These are phyloP conservation scores for Gynostemma pentaphyllum DNA, from an alignment of 306 rosid species.

Conservation along the genomic window DNA sequence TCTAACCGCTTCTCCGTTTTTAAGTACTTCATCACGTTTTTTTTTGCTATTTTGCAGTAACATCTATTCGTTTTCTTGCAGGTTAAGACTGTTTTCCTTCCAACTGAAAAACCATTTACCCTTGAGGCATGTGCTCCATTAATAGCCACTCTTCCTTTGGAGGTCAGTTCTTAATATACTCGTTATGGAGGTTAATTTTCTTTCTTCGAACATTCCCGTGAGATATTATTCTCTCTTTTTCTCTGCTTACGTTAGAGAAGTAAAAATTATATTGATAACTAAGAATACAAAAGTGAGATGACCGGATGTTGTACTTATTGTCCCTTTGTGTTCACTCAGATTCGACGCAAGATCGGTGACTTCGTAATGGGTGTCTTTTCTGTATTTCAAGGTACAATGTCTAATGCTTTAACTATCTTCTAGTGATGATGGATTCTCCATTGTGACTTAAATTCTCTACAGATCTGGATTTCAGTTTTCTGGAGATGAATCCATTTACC, in stretches of 20 bases:
- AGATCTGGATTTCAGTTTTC: slow-evolving; percentile 78
- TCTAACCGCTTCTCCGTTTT: neutral
- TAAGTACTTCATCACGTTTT: neutral
- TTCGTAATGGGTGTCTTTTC: slow-evolving; percentile 54
- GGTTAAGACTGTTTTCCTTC: slow-evolving; percentile 74
- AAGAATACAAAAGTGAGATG: neutral
- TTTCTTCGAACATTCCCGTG: neutral
- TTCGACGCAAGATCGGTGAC: slow-evolving; percentile 57
- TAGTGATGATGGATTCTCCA: neutral
- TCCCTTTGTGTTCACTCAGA: slow-evolving; percentile 23
- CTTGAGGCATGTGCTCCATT: slow-evolving; percentile 65
- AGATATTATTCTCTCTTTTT: neutral
- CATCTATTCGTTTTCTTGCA: slow-evolving; percentile 1
- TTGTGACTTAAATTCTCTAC: slow-evolving; percentile 7
- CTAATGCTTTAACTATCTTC: neutral
- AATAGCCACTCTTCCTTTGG: slow-evolving; percentile 81
- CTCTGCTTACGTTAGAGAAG: neutral
- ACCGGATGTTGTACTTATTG: slow-evolving; percentile 18
- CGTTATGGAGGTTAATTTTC: neutral
- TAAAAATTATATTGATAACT: neutral
- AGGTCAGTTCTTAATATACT: slow-evolving; percentile 26
- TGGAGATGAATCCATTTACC: slow-evolving; percentile 86
- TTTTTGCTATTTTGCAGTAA: neutral
- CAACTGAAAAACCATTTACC: slow-evolving; percentile 49
- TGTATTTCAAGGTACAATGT: slow-evolving; percentile 70